Percentiles rank a stretch among this genome's conserved stretches.
These are phyloP conservation scores for Chlamydomonas incerta DNA, from an alignment of 139 green algal species.

Conservation along the genomic window DNA sequence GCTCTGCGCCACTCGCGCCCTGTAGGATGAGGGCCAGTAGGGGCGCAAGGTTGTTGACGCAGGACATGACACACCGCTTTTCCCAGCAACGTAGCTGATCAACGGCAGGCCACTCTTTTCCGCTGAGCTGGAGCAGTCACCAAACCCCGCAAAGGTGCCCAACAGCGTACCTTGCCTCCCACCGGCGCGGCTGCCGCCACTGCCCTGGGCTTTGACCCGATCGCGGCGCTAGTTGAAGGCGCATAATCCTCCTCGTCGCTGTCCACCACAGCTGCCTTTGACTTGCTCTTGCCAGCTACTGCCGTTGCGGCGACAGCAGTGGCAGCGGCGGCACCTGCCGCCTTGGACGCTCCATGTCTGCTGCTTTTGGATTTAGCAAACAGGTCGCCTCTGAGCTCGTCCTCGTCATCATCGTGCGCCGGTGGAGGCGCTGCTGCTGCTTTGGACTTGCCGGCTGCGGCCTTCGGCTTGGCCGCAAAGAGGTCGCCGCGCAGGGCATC, in stretches of 20 bases:
- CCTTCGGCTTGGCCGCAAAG: not conserved
- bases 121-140: too few relatives aligned
- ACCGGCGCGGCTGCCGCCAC: not conserved
- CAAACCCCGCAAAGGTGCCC: too few relatives aligned
- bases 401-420: not conserved
- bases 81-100: too few relatives aligned
- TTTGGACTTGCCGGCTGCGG: not conserved
- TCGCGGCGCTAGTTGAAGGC: conserved; percentile 9
- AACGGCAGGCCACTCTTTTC: too few relatives aligned
- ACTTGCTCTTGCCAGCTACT: not conserved
- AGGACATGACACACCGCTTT: too few relatives aligned
- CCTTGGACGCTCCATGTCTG: not conserved
- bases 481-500: not conserved
- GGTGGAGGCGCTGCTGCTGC: not conserved
- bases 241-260: conserved; percentile 45
- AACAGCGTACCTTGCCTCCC: not conserved
- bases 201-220: not conserved
- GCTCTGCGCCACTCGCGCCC: not conserved
- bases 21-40: not conserved
- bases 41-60: too few relatives aligned
- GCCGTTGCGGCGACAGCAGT: not conserved
- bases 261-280: not conserved
- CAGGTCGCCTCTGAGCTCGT: too few relatives aligned
- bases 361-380: not conserved
- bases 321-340: not conserved